Evolutionary conservation across 495 filamentous ascomycete genomes (phyloP).

Genomic region (Penicillium canariense): DNA sequence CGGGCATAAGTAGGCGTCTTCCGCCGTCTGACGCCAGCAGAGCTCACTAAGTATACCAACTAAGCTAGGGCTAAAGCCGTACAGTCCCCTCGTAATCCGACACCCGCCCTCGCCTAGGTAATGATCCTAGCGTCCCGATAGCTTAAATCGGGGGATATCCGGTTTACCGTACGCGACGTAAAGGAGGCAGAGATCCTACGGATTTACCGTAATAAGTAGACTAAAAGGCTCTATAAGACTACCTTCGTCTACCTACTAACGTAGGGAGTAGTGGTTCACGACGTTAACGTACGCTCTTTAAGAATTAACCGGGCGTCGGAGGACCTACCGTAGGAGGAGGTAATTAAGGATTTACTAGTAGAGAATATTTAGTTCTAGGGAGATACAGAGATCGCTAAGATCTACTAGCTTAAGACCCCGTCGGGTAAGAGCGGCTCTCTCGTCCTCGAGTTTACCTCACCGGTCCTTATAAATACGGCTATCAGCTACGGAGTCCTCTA

Average conservation of each 20-base stretch:
- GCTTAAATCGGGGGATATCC: too few species aligned
- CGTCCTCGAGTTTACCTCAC: constrained; percentile 3
- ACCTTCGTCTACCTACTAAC: not conserved
- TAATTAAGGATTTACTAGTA: not conserved
- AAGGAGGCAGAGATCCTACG: not conserved
- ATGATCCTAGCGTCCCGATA: too few species aligned
- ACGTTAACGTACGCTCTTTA: not conserved
- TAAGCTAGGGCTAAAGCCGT: too few species aligned
- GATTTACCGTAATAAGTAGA: not conserved
- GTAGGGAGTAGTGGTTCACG: not conserved
- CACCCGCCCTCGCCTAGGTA: too few species aligned
- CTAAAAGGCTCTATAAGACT: not conserved
- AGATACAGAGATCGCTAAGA: not conserved
- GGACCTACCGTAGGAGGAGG: not conserved
- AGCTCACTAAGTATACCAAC: too few species aligned
- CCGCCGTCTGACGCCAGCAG: too few species aligned
- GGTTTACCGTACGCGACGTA: too few species aligned
- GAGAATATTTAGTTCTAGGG: not conserved
- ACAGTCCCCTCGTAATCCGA: too few species aligned
- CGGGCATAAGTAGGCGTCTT: too few species aligned
- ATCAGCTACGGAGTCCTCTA: not conserved
- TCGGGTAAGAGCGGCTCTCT: too few species aligned
- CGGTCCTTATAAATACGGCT: not conserved
- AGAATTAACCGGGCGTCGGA: not conserved
- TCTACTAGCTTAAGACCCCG: not conserved